Evolutionary conservation across 805 yeast species (phyloP), one percentile per base, ranked within the genome.

Genomic region (Candida silvatica): DNA sequence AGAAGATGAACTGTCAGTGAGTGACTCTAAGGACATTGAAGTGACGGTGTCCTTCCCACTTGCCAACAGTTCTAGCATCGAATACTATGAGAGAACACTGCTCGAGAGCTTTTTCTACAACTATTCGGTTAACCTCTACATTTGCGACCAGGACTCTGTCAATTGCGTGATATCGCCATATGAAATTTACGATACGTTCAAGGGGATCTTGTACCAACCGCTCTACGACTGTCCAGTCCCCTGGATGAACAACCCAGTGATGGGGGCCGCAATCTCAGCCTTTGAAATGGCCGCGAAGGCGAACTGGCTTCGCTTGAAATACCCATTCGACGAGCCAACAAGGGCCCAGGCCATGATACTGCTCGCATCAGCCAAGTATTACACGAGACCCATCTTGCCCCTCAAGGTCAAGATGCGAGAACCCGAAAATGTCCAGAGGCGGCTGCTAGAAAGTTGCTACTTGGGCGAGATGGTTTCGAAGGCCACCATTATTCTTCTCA

Each of bases 41-140:
- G 20, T 17, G 5, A 20, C 28, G 22, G 18, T 31, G 20, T 8
- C 14, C 15, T 12, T 31, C 24, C 19, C 7, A 14, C 17, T 3
- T 8, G 15, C 34, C 28, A 31, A n/a, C 17, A 12, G 20, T 17
- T 7, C 29, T n/a, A 11, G 12, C 25, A 3, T 36, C 42, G 22
- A 37, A 41, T 11, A 47, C 2, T 40, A 38, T 26, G 65, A 62
- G 38, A 48, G 66, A 31, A 63, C 65, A 45, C 54, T 65, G 31
- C 37, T 64, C 17, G 74, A 69, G 35, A 65, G 70, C 26, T 67
- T 67, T 39, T 41, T 65, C 3, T 69, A 60, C 51, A 67, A 68
- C 41, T 69, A 61, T 42, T 51, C 65, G 3, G 55, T 56, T 3
- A 46, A 54, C 2, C 38, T 67, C 8, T 49, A 66, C 8, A 47